Evolutionary conservation across 169 alveolate species (phyloP), one percentile per base, ranked within the genome.

Genomic region (Ichthyophthirius multifiliis): DNA sequence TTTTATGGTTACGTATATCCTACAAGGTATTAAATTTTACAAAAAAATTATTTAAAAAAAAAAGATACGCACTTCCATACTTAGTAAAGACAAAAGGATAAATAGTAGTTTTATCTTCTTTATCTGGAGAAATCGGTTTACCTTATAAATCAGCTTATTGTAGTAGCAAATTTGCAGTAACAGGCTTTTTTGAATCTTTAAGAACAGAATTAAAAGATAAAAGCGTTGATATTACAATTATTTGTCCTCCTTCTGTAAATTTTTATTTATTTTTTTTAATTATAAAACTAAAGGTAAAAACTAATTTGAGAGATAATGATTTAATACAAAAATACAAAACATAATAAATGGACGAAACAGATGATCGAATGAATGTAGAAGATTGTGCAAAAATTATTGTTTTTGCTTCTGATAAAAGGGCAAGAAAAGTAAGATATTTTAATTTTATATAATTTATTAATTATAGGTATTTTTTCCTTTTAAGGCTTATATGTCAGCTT

Each of bases 81-180:
- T 65, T 90, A 18, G 48, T 83, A 62, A 77, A 76, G 45, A 48
- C 90, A 27, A 78, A 85, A 41, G 92, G 94, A 2, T 64, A 90
- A 64, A 80, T 90, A 16, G 64, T 90, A 6, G 94, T 90, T 12
- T 76, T 90, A 71, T 86, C 92, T 20, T 81, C 90, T 35, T 76
- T 86, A 4, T 90, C 94, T 13, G 94, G 94, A 10, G 94, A 90
- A 55, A 74, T 90, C 9, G 94, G 92, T 15, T 82, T 90, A n/a
- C 91, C 89, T 20, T 86, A 73, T 31, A 76, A 92, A 79, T 86
- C 87, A 16, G 91, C 90, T 30, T 90, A 90, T 55, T 90, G 94
- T 39, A 82, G 90, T 32, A 80, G 91, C 20, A 90, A 90, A 47
- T 86, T 90, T 46, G 94, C 92, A 32, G 92, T 90, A 18, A 90